Evolutionary conservation across 352 stramenopile species (phyloP), one percentile per base, ranked within the genome.

Genomic region (Pilasporangium apinafurcum): DNA sequence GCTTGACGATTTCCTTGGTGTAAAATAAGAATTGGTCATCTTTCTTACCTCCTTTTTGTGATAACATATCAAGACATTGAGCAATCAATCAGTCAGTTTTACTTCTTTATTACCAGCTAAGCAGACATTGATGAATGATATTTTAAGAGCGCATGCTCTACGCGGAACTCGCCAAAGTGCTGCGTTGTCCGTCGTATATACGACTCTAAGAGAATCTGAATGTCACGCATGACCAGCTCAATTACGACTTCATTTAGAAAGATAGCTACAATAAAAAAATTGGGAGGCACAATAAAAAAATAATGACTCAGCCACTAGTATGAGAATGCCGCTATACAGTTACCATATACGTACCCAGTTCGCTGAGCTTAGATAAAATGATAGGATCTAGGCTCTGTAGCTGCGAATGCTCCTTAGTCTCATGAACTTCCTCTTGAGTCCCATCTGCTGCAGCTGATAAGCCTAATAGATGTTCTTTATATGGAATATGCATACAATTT

Each of bases 191-290:
- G 63, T 21, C 57, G 64, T 20, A 92, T 38, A 47, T 86, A 92
- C 7, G 67, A 47, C 3, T 87, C 71, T 25, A 92, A 50, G 5
- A 92, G 59, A 25, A 46, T 68, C 30, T 89, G 72, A 25, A 87
- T 58, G 32, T 92, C 80, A 20, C 77, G 71, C 70, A 88, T 83
- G 6, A 87, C 68, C 20, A 92, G 53, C 24, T 90, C 74, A 10
- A 83, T 48, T n/a, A 92, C 69, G 17, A 92, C 67, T 46, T 92
- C 80, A 18, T 92, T 70, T 14, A 92, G 54, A 37, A 90, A 90
- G 13, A 83, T 60, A 6, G 72, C 76, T 88, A n/a, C 8, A 20
- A n/a, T 41, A 8, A 12, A 44, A 21, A 33, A 41, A 16, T 4
- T 35, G 5, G 31, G 21, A 34, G 13, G 14, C n/a, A 13, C 4